Evolutionary conservation across 2,329 filamentous ascomycete genomes (phyloP), one percentile per base, ranked within the genome.

Genomic region (Fusarium sp.): DNA sequence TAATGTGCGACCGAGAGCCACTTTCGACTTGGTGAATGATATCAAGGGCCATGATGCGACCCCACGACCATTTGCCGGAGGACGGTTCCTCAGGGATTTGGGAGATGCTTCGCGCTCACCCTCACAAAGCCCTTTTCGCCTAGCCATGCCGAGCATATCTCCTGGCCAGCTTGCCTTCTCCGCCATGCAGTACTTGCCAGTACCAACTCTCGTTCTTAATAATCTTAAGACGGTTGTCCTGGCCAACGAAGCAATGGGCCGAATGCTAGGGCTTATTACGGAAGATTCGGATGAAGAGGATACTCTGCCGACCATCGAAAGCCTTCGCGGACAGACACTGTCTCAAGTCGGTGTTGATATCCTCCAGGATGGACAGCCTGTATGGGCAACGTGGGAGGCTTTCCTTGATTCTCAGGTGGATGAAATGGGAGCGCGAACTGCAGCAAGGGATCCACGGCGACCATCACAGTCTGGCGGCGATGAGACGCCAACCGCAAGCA

Each of bases 191-290:
- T 94, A 93, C 77, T 84, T 95, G 9, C 93, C 93, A 0, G 89
- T 93, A 50, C 93, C 93, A 0, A 79, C 93, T 8, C 79, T 94
- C 39, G 89, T 95, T 2, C 82, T 95, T 39, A 91, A 91, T 55
- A 88, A 86, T 39, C 76, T 88, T 35, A 94, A 94, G 80, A 92
- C 90, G 0, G 87, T 94, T 6, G 86, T 93, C 2, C 80, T 94
- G 44, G 92, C 92, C 36, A 95, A 95, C 75, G 91, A 94, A 73
- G 90, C 93, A 25, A 91, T 94, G 88, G 91, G 90, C 3, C 86
- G 89, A 60, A 81, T 95, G 75, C 81, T 95, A 27, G 91, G 89
- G 7, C 84, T 93, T 53, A 84, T 89, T 31, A 71, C 77, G 5
- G 83, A 84, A 20, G 78, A 80, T 33, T 74, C 81, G 7, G 81